These are phyloP conservation scores for Syzygium malaccense DNA, from an alignment of 441 rosid species.

Conservation along the genomic window DNA sequence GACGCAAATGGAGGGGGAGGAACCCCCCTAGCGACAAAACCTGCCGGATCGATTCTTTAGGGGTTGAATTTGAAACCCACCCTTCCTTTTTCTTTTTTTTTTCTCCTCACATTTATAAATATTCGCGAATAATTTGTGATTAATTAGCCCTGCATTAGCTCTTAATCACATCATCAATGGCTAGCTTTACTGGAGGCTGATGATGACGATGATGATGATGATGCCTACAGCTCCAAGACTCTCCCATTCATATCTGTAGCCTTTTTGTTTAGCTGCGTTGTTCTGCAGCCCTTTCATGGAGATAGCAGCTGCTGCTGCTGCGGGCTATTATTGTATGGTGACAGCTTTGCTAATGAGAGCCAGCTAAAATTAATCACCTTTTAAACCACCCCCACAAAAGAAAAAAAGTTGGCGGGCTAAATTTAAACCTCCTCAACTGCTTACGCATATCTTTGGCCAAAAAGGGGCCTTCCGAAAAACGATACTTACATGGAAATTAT, in stretches of 20 bases:
- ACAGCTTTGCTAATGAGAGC: neutral
- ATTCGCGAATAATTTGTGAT: neutral
- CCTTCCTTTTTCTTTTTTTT: neutral
- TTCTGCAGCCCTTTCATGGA: neutral
- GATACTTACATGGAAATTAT: neutral
- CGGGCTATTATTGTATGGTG: neutral
- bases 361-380: neutral
- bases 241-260: neutral
- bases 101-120: neutral
- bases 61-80: neutral
- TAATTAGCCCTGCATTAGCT: neutral
- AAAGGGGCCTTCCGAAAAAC: too few relatives aligned
- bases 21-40: slow-evolving; percentile 22
- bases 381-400: neutral
- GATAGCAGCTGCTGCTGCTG: neutral
- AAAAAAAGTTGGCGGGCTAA: neutral
- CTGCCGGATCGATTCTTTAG: slow-evolving; percentile 33
- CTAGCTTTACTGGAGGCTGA: neutral
- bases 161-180: neutral
- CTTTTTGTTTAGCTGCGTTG: neutral
- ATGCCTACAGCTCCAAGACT: neutral
- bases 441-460: neutral
- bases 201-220: neutral
- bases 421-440: neutral
- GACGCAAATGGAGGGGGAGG: slow-evolving; percentile 25